A percentile compares a stretch with the other conserved stretches of the same genome.
These are phyloP conservation scores for Prinsepia uniflora DNA, from an alignment of 306 rosid species.

Conservation along the genomic window DNA sequence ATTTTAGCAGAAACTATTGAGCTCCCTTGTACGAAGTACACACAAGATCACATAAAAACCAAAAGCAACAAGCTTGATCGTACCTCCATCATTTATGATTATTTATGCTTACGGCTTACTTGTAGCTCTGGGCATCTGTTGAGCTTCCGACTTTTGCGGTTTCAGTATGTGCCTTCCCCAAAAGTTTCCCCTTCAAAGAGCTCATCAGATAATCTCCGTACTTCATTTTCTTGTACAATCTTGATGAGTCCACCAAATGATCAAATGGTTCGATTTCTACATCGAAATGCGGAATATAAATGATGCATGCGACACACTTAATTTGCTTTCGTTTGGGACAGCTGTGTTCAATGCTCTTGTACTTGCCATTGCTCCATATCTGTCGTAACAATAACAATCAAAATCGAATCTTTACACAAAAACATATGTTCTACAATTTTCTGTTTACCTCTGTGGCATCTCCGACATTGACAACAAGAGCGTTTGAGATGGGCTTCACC, in stretches of 20 bases:
- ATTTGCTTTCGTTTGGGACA: constrained; percentile 27
- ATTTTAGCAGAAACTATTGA: too few relatives aligned
- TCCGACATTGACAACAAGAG: constrained; percentile 44
- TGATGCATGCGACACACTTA: constrained; percentile 24
- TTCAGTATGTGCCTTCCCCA: constrained; percentile 34
- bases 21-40: background rate
- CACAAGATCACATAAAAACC: background rate
- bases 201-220: constrained; percentile 36
- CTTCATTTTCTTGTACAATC: constrained; percentile 29
- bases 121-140: background rate
- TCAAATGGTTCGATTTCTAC: constrained; percentile 39
- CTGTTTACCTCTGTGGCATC: constrained; percentile 23
- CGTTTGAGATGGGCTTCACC: constrained; percentile 25
- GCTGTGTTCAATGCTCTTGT: constrained; percentile 48
- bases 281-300: constrained; percentile 26
- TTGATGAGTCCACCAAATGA: constrained; percentile 27
- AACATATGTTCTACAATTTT: background rate
- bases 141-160: constrained; percentile 9
- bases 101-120: background rate
- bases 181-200: constrained; percentile 17
- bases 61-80: background rate
- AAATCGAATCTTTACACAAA: background rate
- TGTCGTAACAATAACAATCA: constrained; percentile 11
- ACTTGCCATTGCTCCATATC: constrained; percentile 51
- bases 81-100: background rate